phyloP scores from a whole-genome alignment of 140 eudicot genomes.

The Bidens hawaiensis region DNA sequence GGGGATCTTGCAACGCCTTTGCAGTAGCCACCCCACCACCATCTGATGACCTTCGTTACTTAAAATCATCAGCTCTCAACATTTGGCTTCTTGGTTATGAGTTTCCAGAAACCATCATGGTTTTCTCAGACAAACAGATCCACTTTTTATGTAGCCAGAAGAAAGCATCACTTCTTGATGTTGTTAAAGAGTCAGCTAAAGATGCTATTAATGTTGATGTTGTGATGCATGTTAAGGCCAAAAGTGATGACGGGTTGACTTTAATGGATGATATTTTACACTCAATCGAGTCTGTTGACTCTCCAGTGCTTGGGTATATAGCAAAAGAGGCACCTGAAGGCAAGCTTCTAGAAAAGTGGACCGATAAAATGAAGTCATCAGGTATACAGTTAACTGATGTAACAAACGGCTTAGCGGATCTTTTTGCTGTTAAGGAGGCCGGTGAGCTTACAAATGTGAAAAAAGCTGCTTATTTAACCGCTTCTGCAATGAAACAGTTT shows the following conservation, averaged over 20 bases:
- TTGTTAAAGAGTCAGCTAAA: constrained; percentile 33
- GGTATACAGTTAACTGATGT: constrained; percentile 31
- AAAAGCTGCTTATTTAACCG: constrained; percentile 43
- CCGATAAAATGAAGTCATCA: constrained; percentile 30
- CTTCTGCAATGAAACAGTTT: constrained; percentile 38
- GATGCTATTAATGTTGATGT: constrained; percentile 39
- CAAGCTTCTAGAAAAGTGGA: constrained; percentile 35
- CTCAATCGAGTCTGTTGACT: constrained; percentile 12
- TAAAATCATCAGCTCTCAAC: constrained; percentile 41
- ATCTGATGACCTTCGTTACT: constrained; percentile 40
- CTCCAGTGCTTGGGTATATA: constrained; percentile 38
- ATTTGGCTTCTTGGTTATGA: constrained; percentile 47
- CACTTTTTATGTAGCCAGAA: constrained; percentile 46
- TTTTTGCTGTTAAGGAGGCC: constrained; percentile 39
- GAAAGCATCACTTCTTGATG: constrained; percentile 31
- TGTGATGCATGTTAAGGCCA: constrained; percentile 40
- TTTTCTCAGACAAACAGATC: constrained; percentile 38
- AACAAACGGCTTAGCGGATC: constrained; percentile 41
- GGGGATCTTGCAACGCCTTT: constrained; percentile 36
- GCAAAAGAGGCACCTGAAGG: constrained; percentile 46
- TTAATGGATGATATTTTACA: constrained; percentile 31
- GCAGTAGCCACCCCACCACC: constrained; percentile 47
- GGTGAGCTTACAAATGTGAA: constrained; percentile 35
- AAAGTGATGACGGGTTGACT: constrained; percentile 26
- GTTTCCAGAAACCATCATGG: constrained; percentile 47